phyloP scores from a whole-genome alignment of 768 basidiomycete species.

The Termitomyces sp. region DNA sequence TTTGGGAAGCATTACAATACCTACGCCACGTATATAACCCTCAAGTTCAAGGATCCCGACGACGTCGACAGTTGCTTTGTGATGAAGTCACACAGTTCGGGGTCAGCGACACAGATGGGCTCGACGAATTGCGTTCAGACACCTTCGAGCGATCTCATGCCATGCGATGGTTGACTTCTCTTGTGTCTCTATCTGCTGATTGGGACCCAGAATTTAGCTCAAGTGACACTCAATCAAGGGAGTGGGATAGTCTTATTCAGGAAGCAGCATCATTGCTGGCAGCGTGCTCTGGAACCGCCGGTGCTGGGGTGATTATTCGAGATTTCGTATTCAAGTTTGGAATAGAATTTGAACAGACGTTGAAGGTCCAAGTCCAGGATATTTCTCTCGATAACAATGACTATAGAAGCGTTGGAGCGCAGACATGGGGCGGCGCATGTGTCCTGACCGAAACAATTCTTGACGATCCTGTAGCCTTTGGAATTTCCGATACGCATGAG shows the following conservation, averaged over 20 bases:
- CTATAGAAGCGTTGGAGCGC: constrained; percentile 70
- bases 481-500: constrained; percentile 19
- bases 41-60: constrained; percentile 52
- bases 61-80: constrained; percentile 17
- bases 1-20: constrained; percentile 42
- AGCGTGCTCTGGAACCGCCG: constrained; percentile 54
- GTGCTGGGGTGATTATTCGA: constrained; percentile 53
- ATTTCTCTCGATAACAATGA: constrained; percentile 66
- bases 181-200: constrained; percentile 37
- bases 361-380: constrained; percentile 52
- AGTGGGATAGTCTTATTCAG: constrained; percentile 36
- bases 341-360: constrained; percentile 6
- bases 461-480: constrained; percentile 48
- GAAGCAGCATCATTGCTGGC: constrained; percentile 61
- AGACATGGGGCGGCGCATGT: constrained; percentile 87
- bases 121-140: constrained; percentile 42
- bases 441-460: constrained; percentile 73
- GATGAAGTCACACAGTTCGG: background rate
- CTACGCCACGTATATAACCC: constrained; percentile 55
- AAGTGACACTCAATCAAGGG: background rate
- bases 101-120: constrained; percentile 1
- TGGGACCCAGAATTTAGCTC: background rate
- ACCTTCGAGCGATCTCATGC: constrained; percentile 65
- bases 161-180: constrained; percentile 67
- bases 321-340: constrained; percentile 38